Evolutionary conservation across 2,329 filamentous ascomycete species (phyloP), one percentile per base, ranked within the genome.

Genomic region (Ramularia collo-cygni): DNA sequence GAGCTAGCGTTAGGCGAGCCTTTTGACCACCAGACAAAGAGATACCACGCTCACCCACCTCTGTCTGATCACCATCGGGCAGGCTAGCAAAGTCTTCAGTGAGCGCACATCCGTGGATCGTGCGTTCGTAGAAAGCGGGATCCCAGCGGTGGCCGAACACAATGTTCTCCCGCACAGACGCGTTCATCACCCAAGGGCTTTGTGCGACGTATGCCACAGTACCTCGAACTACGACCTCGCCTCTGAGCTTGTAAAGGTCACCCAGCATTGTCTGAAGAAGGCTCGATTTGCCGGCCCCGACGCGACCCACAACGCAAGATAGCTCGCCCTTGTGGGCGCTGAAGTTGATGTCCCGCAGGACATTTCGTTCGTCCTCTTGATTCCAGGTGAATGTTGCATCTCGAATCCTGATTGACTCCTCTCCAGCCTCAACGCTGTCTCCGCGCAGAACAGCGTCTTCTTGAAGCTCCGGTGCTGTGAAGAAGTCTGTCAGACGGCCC

Each of bases 1-100:
- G 79, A 28, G 92, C 92, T 39, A 98, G 72, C 10, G 88, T 90
- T 45, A 98, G 74, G 47, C 92, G 85, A 40, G 92, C 90, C 67
- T 95, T 98, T 61, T 98, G 92, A 4, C 93, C 92, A 51, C 90
- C 90, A 48, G 89, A 95, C 16, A 98, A 70, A 2, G 90, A 96
- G 43, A 98, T 98, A 28, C 92, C 92, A 48, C 92, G 82, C 67
- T 98, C 93, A 42, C 92, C 92, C 27, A 98, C 93, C 56, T 95
- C 84, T 0, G 92, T 98, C 61, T 94, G 85, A 57, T 98, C 93
- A 18, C 93, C 92, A 59, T 98, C 92, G 3, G 92, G 92, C 35
- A 98, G 75, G 53, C 86, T 87, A 33, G 81, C 77, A 64, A 98
- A 95, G 60, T 98, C 92, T 51, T 95, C 89, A 4, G 83, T 59